A percentile compares a stretch with the other conserved stretches of the same genome.
phyloP scores from a whole-genome alignment of 108 stramenopile species.

The Skeletonema tropicum region DNA sequence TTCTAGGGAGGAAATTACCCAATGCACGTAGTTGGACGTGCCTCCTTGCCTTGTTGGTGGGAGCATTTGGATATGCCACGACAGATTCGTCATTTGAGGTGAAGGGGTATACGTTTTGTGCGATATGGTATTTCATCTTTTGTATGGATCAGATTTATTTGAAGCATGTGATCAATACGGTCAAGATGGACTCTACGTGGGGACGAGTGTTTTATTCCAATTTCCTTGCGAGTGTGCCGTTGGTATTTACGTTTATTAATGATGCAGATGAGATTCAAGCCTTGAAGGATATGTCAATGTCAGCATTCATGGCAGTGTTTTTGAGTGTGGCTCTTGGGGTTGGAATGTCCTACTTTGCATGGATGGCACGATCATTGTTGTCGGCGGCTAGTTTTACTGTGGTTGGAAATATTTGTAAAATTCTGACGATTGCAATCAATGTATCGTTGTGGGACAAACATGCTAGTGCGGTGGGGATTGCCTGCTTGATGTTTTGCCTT shows the following conservation, averaged over 20 bases:
- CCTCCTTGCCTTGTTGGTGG: slow-evolving; percentile 44
- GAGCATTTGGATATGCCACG: slow-evolving; percentile 52
- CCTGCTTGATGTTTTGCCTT: slow-evolving; percentile 57
- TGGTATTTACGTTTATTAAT: slow-evolving; percentile 51
- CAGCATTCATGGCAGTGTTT: slow-evolving; percentile 46
- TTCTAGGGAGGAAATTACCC: slow-evolving; percentile 60
- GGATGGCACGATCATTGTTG: slow-evolving; percentile 58
- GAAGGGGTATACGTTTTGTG: slow-evolving; percentile 57
- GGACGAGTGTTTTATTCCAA: slow-evolving; percentile 76
- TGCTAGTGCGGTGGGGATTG: slow-evolving; percentile 54
- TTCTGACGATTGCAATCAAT: slow-evolving; percentile 61
- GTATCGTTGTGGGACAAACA: slow-evolving; percentile 70
- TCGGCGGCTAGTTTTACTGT: slow-evolving; percentile 70
- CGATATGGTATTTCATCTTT: slow-evolving; percentile 64
- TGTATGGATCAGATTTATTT: slow-evolving; percentile 72
- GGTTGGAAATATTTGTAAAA: slow-evolving; percentile 70
- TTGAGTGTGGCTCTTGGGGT: slow-evolving; percentile 58
- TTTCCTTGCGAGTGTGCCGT: slow-evolving; percentile 54
- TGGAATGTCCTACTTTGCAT: slow-evolving; percentile 74
- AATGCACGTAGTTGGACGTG: slow-evolving; percentile 44
- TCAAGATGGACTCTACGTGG: slow-evolving; percentile 73
- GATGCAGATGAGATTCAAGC: slow-evolving; percentile 49
- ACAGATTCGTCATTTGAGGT: slow-evolving; percentile 65
- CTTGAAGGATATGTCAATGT: slow-evolving; percentile 29
- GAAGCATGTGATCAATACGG: slow-evolving; percentile 71